A percentile compares a stretch with the other conserved stretches of the same genome.
Conservation (phyloP, 1,139 yeast genomes). For the Candida glucosophila region DNA sequence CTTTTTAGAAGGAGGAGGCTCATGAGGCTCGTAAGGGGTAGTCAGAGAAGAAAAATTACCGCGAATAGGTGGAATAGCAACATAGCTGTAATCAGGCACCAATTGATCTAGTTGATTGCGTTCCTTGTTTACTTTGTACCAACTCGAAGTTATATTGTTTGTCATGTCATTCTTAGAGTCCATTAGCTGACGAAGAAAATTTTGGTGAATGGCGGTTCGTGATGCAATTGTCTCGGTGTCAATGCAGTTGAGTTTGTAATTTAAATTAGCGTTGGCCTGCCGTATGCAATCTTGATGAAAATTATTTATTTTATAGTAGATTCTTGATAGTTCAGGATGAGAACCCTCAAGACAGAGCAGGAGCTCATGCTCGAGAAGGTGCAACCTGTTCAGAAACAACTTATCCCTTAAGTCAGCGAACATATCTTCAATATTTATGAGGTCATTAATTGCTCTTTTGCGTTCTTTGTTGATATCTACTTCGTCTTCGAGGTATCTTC, state of each 20-base stretch:
- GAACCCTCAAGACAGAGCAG: slow-evolving; percentile 83
- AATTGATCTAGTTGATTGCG: slow-evolving; percentile 75
- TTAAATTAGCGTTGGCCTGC: slow-evolving; percentile 59
- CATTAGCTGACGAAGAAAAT: slow-evolving; percentile 59
- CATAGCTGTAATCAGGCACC: slow-evolving; percentile 35
- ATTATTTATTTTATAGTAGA: slow-evolving; percentile 63
- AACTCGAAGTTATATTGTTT: slow-evolving; percentile 67
- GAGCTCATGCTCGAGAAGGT: slow-evolving; percentile 70
- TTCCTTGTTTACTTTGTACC: slow-evolving; percentile 92
- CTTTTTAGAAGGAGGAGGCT: slow-evolving; percentile 22
- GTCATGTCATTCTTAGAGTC: slow-evolving; percentile 64
- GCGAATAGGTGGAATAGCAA: slow-evolving; percentile 28
- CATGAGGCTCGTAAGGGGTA: slow-evolving; percentile 5
- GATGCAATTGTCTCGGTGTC: slow-evolving; percentile 75
- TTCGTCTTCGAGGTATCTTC: slow-evolving; percentile 23
- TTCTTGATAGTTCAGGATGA: slow-evolving; percentile 73
- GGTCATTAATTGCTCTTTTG: slow-evolving; percentile 55
- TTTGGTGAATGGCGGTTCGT: slow-evolving; percentile 78
- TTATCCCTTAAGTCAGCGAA: slow-evolving; percentile 82
- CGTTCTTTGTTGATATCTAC: slow-evolving; percentile 42
- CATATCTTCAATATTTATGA: slow-evolving; percentile 72
- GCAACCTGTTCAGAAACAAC: slow-evolving; percentile 65
- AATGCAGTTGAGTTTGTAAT: slow-evolving; percentile 68
- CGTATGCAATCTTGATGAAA: slow-evolving; percentile 62
- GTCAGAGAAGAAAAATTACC: slow-evolving; percentile 19